phyloP scores from a whole-genome alignment of 495 filamentous ascomycete genomes.

The Daldinia vernicosa region DNA sequence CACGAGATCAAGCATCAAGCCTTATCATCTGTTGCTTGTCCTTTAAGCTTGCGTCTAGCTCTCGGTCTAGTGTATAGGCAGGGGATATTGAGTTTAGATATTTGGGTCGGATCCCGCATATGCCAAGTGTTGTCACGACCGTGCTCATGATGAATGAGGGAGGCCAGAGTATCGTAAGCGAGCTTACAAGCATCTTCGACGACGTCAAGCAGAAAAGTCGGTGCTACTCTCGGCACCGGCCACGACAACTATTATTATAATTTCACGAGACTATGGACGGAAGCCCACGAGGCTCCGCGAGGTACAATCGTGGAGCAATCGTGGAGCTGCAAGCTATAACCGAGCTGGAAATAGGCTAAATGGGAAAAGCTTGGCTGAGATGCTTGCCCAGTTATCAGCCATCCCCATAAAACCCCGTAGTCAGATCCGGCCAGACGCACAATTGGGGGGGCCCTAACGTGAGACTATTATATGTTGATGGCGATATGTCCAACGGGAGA shows the following conservation, averaged over 20 bases:
- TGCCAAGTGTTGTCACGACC: slow-evolving; percentile 37
- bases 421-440: slow-evolving; percentile 20
- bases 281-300: slow-evolving; percentile 39
- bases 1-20: slow-evolving; percentile 7
- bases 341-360: slow-evolving; percentile 41
- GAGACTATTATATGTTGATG: slow-evolving; percentile 7
- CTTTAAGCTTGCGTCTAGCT: slow-evolving; percentile 10
- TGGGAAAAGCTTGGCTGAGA: slow-evolving; percentile 11
- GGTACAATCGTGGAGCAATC: slow-evolving; percentile 14
- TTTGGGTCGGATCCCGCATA: slow-evolving; percentile 35
- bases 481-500: slow-evolving; percentile 12
- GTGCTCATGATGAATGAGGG: slow-evolving; percentile 15
- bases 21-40: slow-evolving; percentile 13
- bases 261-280: slow-evolving; percentile 26
- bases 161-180: slow-evolving; percentile 11
- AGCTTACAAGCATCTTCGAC: slow-evolving; percentile 28
- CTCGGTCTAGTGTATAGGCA: slow-evolving; percentile 31
- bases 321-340: slow-evolving; percentile 34
- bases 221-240: slow-evolving; percentile 39
- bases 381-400: slow-evolving; percentile 18
- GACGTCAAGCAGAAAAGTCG: slow-evolving; percentile 24
- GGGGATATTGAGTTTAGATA: slow-evolving; percentile 16
- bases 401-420: slow-evolving; percentile 15
- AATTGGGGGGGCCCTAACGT: slow-evolving; percentile 7
- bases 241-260: slow-evolving; percentile 24